Evolutionary conservation across 2,329 filamentous ascomycete species (phyloP), one percentile per base, ranked within the genome.

Genomic region (Chalaropsis thielavioides): DNA sequence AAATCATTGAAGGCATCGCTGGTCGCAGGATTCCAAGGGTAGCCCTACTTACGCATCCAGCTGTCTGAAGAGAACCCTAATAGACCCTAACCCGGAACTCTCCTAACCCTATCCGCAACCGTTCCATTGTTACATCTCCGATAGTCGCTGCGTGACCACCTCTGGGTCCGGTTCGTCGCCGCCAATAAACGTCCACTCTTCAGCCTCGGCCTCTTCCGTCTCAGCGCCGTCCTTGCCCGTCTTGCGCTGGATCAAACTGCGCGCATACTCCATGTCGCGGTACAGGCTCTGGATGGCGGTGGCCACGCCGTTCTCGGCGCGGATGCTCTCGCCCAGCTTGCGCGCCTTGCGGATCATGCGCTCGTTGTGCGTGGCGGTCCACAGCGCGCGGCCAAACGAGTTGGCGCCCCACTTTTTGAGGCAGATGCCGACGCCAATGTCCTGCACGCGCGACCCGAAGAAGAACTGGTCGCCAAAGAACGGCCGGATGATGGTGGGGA

Each of bases 401-500:
- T 84, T 88, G n/a, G 89, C 87, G 24, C 94, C 95, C 78, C 96
- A 84, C 74, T 90, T 94, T 78, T 88, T 91, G 70, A 99, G 80
- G 72, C 87, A 90, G 22, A 96, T 86, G 0, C 94, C 94, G 1
- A 97, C 94, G 0, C 94, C 92, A 5, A 99, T 79, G 71, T 97
- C 92, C 73, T 97, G 91, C 1, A 97, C 88, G 3, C 94, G 83
- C 38, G 81, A 83, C 6, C 91, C 94, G 71, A 95, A 97, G 79
- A 99, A 99, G 79, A 88, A 96, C 73, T 99, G 94, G 71, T 99
- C 94, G 4, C 94, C 94, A 72, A 99, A 99, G 78, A 97, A 99
- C 0, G 94, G 94, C 68, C 92, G 89, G 72, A 97, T 88, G 68
- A 99, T 92, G 0, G 94, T 97, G 0, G 94, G 94, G 4, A 96